These are phyloP conservation scores for Hibiscus mutabilis DNA, from an alignment of 345 rosid genomes.

Conservation along the genomic window DNA sequence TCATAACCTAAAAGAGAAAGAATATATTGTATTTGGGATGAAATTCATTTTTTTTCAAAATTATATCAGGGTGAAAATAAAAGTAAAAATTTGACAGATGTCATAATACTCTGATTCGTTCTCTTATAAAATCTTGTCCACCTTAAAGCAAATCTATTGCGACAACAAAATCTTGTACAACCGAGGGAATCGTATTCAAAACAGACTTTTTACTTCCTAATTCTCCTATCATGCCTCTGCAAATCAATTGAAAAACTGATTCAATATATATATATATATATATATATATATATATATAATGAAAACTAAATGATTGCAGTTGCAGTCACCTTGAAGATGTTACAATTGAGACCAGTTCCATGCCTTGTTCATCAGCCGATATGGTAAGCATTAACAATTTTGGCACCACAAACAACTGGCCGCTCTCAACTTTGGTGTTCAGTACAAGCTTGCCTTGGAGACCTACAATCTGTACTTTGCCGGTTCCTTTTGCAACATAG, in stretches of 20 bases:
- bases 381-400: slow-evolving; percentile 13
- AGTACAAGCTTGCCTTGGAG: slow-evolving; percentile 18
- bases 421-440: slow-evolving; percentile 16
- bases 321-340: slow-evolving; percentile 7
- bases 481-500: slow-evolving; percentile 21
- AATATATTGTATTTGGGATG: no score
- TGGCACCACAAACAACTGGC: slow-evolving; percentile 28
- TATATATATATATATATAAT: no score
- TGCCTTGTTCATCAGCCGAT: slow-evolving; percentile 16
- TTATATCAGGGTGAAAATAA: no score
- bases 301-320: not conserved
- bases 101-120: no score
- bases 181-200: slow-evolving; percentile 16
- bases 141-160: not conserved
- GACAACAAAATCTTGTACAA: slow-evolving; percentile 4
- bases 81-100: no score
- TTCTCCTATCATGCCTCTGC: slow-evolving; percentile 14
- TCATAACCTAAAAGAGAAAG: no score
- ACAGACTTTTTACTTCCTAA: slow-evolving; percentile 15
- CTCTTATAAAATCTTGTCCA: no score
- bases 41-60: no score
- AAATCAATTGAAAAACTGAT: not conserved
- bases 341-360: slow-evolving; percentile 1
- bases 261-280: not conserved
- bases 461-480: slow-evolving; percentile 23